Evolutionary conservation across 2,329 filamentous ascomycete species (phyloP).

Genomic region (Aurifilum marmelostoma): DNA sequence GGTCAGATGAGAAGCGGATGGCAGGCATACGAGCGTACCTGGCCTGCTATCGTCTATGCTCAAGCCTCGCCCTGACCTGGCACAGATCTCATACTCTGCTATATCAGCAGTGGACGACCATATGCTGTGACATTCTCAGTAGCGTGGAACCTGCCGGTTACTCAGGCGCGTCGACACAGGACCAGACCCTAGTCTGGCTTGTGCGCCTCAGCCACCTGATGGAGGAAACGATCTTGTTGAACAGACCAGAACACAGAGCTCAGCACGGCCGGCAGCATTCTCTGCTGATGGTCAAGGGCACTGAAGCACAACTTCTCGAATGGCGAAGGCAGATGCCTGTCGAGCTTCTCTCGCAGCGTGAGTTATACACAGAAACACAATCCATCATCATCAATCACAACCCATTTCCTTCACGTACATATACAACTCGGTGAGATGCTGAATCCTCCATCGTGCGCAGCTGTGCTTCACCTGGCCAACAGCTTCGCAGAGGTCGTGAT

Average conservation of each 20-base stretch:
- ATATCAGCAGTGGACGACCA: constrained; percentile 48
- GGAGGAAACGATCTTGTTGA: constrained; percentile 40
- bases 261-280: constrained; percentile 45
- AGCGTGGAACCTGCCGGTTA: constrained; percentile 34
- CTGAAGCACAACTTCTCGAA: constrained; percentile 51
- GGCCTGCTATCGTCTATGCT: constrained; percentile 45
- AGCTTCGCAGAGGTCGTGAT: constrained; percentile 46
- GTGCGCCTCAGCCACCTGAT: constrained; percentile 46
- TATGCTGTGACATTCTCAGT: constrained; percentile 49
- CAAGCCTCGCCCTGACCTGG: constrained; percentile 47
- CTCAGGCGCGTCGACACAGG: constrained; percentile 39
- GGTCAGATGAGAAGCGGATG: constrained; percentile 39
- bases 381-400: background rate
- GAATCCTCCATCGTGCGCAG: constrained; percentile 31
- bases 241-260: constrained; percentile 20
- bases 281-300: constrained; percentile 49
- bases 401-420: no score
- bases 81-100: constrained; percentile 37
- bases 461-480: constrained; percentile 40
- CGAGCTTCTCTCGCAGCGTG: constrained; percentile 38
- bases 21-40: constrained; percentile 52
- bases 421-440: background rate
- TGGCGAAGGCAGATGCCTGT: constrained; percentile 43
- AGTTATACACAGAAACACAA: constrained; percentile 18
- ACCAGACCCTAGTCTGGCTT: constrained; percentile 49